Evolutionary conservation across 371 early-diverging fungal genomes (phyloP), one percentile per base, ranked within the genome.

Genomic region (Lichtheimia ramosa): DNA sequence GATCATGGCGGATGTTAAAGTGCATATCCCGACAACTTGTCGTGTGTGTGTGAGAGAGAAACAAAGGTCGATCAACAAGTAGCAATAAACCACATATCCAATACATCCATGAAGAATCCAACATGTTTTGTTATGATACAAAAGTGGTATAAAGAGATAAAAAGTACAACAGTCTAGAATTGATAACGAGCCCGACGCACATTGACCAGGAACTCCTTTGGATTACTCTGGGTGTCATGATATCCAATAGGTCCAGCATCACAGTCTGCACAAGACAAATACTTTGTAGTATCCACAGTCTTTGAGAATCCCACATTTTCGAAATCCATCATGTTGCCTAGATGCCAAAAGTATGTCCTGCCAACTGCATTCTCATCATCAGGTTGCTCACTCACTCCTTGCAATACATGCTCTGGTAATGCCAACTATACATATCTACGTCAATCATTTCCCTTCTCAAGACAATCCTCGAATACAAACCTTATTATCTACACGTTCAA

Each of bases 211-310:
- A 74, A 85, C 49, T 85, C 83, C 55, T 77, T 81, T 6, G 73
- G 73, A 20, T 61, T 46, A 27, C 54, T 39, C 4, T 65, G 54
- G 7, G 68, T 73, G 54, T 70, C 74, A 57, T 89, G 86, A 61
- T 84, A 90, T 3, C 93, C 93, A 48, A 92, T 54, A 15, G 93
- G 93, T 3, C 90, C 91, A 21, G 83, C 68, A 63, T 92, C 92
- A 61, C 93, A 92, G 61, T 92, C 93, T 15, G 93, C 92, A 64
- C 93, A 92, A 1, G 87, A 85, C 14, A 92, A 69, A 56, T 84
- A 90, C 68, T 89, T 85, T 27, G 75, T 74, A 2, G 77, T 66
- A 3, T 69, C 80, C 0, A 85, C 72, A 6, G 80, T 76, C 20
- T 85, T 85, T 21, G 90, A 87, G 65, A 93, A 89, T n/a, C 93